Percentiles rank a stretch among this genome's conserved stretches.
phyloP scores from a whole-genome alignment of 257 asterid genomes.

The Penstemon newberryi region DNA sequence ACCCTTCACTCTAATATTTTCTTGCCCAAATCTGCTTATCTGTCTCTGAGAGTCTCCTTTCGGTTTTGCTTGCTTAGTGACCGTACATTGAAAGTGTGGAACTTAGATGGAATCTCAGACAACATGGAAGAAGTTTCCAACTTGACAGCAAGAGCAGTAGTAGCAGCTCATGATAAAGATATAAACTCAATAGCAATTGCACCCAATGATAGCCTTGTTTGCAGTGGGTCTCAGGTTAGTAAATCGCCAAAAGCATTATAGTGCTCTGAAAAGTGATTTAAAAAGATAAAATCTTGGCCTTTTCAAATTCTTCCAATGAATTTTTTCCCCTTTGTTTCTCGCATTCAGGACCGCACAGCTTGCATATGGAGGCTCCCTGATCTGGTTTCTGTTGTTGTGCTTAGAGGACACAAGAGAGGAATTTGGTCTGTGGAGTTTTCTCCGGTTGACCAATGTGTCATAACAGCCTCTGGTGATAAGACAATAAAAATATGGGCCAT shows the following conservation, averaged over 20 bases:
- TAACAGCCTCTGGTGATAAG: conserved; percentile 96
- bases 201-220: conserved; percentile 91
- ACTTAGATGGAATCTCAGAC: conserved; percentile 61
- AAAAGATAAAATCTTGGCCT: conserved; percentile 7
- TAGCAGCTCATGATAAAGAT: conserved; percentile 97
- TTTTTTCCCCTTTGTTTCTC: conserved; percentile 23
- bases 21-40: background rate
- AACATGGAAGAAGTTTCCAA: conserved; percentile 45
- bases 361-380: conserved; percentile 94
- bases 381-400: conserved; percentile 68
- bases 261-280: conserved; percentile 2
- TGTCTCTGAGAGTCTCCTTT: conserved; percentile 23
- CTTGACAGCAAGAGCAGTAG: conserved; percentile 85
- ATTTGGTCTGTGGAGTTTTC: conserved; percentile 99
- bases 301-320: conserved; percentile 10
- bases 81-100: conserved; percentile 89
- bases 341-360: conserved; percentile 92
- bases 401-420: conserved; percentile 95
- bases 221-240: conserved; percentile 97
- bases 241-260: conserved; percentile 5
- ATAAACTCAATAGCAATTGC: conserved; percentile 87
- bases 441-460: conserved; percentile 94
- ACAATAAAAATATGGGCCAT: conserved; percentile 92
- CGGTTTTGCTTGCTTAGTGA: conserved; percentile 54
- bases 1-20: background rate